Evolutionary conservation across 176 grass and related monocot species (phyloP).

Genomic region (Alopecurus myosuroides): DNA sequence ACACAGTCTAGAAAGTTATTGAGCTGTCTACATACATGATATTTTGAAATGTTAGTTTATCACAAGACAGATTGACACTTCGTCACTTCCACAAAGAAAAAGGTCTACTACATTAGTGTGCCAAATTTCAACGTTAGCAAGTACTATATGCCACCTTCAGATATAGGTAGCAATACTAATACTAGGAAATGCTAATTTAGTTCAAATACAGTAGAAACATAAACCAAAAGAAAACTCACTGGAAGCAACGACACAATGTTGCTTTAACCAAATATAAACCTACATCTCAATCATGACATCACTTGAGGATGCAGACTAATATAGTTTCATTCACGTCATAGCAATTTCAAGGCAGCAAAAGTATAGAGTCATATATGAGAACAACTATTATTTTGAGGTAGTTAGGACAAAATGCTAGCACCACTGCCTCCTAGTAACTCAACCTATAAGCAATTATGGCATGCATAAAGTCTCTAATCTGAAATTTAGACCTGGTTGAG

Average conservation of each 20-base stretch:
- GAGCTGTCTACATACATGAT: background rate
- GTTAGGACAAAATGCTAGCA: background rate
- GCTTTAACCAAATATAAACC: background rate
- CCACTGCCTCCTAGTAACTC: background rate
- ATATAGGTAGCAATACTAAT: background rate
- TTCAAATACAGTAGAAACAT: background rate
- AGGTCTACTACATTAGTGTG: background rate
- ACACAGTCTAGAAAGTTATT: background rate
- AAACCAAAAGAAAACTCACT: background rate
- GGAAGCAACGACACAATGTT: background rate
- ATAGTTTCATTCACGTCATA: background rate
- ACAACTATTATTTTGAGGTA: background rate
- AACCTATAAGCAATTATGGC: background rate
- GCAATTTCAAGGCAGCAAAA: background rate
- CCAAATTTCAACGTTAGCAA: background rate
- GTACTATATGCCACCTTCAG: constrained; percentile 1
- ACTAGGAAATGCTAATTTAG: background rate
- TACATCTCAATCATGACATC: background rate
- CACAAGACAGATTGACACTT: background rate
- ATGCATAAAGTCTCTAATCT: background rate
- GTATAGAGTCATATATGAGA: background rate
- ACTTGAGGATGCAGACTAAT: background rate
- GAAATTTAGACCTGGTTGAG: background rate
- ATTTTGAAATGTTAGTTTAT: background rate
- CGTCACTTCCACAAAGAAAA: background rate